Percentiles rank a stretch among this genome's conserved stretches.
These are phyloP conservation scores for Diaporthe velutina DNA, from an alignment of 2,329 filamentous ascomycete species.

Conservation along the genomic window DNA sequence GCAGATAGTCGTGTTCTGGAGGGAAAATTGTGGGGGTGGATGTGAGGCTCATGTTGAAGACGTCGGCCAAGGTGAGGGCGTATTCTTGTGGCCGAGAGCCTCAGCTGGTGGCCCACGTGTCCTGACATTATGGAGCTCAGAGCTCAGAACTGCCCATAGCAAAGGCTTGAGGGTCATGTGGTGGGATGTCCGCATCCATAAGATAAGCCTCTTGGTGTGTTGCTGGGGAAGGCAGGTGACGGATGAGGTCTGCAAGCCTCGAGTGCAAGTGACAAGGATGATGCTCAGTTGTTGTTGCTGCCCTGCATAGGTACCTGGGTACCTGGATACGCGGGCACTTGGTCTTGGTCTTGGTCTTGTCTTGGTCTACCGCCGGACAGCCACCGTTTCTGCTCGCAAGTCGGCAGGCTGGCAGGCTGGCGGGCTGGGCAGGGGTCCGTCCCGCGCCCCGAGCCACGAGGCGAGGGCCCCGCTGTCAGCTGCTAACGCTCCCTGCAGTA, in stretches of 20 bases:
- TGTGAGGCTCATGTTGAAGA: constrained; percentile 27
- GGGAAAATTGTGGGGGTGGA: not conserved
- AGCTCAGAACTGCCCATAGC: constrained; percentile 17
- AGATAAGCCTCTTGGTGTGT: not conserved
- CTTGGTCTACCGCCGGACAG: not conserved
- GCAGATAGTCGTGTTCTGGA: not conserved
- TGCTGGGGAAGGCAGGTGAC: not conserved
- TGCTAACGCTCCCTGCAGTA: constrained; percentile 16
- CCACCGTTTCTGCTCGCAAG: not conserved
- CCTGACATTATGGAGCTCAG: constrained; percentile 36
- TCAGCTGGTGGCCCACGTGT: constrained; percentile 34
- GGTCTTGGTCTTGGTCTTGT: too few relatives aligned
- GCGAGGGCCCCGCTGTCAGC: constrained; percentile 25
- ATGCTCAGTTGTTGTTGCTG: not conserved
- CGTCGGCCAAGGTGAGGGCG: constrained; percentile 11
- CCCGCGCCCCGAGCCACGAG: constrained; percentile 17
- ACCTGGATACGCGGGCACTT: not conserved
- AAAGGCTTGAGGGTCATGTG: constrained; percentile 19
- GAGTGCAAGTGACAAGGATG: constrained; percentile 16
- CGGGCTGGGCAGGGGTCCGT: constrained; percentile 21
- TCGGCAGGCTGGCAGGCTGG: not conserved
- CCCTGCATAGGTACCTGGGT: not conserved
- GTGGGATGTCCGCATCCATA: not conserved
- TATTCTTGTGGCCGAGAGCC: constrained; percentile 34
- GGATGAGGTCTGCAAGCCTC: not conserved